Evolutionary conservation across 306 rosid species (phyloP).

Genomic region (Purshia tridentata): DNA sequence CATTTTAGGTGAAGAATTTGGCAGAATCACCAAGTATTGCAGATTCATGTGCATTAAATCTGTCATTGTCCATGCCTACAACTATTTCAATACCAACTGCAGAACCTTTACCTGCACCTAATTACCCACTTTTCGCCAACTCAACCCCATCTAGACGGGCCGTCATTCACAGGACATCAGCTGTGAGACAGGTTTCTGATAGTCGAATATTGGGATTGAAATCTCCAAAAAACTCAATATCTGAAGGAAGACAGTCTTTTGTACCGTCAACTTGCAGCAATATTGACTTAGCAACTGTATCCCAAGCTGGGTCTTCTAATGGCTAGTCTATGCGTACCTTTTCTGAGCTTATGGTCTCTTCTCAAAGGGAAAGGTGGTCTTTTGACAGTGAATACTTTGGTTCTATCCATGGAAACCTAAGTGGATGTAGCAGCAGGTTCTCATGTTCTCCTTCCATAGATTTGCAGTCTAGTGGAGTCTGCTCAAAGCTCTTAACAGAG

Average conservation of each 20-base stretch:
- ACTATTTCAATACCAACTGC: conserved; percentile 49
- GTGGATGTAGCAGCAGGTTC: conserved; percentile 77
- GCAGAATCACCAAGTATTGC: too few relatives aligned
- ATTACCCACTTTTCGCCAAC: conserved; percentile 44
- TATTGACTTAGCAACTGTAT: conserved; percentile 64
- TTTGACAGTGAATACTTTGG: conserved; percentile 77
- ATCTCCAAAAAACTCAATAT: conserved; percentile 75
- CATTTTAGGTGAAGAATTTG: too few relatives aligned
- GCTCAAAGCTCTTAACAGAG: conserved; percentile 22
- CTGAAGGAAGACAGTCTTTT: conserved; percentile 77
- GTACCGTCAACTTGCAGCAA: conserved; percentile 79
- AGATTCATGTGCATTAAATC: conserved; percentile 31
- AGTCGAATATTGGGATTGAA: conserved; percentile 67
- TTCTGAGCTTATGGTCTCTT: conserved; percentile 88
- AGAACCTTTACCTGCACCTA: conserved; percentile 48
- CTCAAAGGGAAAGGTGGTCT: conserved; percentile 90
- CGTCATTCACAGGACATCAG: conserved; percentile 71
- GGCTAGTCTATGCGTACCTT: conserved; percentile 95
- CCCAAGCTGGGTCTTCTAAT: conserved; percentile 82
- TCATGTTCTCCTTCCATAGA: too few relatives aligned
- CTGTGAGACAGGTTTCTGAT: conserved; percentile 72
- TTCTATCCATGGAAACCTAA: conserved; percentile 59
- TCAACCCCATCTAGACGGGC: conserved; percentile 65
- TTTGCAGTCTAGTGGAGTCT: too few relatives aligned
- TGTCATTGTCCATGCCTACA: conserved; percentile 58